phyloP scores from a whole-genome alignment of 2,329 filamentous ascomycete genomes.

The Paracamarosporium sp. region DNA sequence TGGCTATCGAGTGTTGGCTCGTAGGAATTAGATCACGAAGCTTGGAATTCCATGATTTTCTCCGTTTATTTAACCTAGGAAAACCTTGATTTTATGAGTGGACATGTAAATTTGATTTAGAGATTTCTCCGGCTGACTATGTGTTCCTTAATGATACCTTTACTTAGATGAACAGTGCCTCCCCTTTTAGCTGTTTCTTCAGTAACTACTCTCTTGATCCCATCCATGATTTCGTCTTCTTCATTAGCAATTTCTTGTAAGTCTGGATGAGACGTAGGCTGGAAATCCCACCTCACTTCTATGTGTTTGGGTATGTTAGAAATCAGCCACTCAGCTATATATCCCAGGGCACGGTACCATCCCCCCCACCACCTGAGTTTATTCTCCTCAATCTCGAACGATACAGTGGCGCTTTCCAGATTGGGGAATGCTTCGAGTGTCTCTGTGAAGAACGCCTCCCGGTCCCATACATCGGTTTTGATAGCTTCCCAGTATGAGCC shows the following conservation, averaged over 20 bases:
- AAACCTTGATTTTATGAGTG: too few species aligned
- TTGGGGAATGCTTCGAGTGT: conserved; percentile 10
- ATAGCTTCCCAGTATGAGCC: conserved; percentile 10
- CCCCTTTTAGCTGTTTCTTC: conserved; percentile 9
- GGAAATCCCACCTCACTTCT: conserved; percentile 11
- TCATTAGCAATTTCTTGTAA: background rate
- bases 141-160: conserved; percentile 6
- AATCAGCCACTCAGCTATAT: conserved; percentile 5
- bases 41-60: too few species aligned
- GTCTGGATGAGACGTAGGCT: conserved; percentile 9
- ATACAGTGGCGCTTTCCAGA: conserved; percentile 9
- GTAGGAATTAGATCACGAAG: too few species aligned
- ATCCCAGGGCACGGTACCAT: background rate
- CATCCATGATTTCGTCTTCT: conserved; percentile 7
- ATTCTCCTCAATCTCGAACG: conserved; percentile 8
- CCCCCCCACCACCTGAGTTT: conserved; percentile 2
- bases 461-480: background rate
- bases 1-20: too few species aligned
- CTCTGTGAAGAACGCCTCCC: conserved; percentile 7
- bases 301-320: conserved; percentile 7
- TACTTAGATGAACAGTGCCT: conserved; percentile 7
- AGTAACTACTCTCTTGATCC: conserved; percentile 1
- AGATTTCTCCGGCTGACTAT: background rate
- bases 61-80: too few species aligned
- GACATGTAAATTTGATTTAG: too few species aligned